Base-by-base conservation (phyloP, 2,329 filamentous ascomycete genomes). In the Trematosphaeria pertusa region DNA sequence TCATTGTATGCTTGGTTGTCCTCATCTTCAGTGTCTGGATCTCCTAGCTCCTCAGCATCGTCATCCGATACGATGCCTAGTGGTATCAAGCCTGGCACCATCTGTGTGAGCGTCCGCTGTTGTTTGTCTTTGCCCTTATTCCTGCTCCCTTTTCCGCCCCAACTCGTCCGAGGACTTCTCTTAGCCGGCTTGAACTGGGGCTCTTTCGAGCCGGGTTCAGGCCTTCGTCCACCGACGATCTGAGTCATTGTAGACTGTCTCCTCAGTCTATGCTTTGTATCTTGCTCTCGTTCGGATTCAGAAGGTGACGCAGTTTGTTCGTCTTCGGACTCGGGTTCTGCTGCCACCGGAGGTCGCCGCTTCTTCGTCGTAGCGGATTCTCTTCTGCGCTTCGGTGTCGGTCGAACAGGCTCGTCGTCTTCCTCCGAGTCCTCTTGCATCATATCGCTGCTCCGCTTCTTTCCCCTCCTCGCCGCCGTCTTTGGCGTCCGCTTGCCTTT, bases 231-330 rank as follows among this genome's bases (percentile, higher is more conserved):
- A 34, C 62, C 54, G 1, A 58, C 54, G 4, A 71, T 28, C 32
- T 71, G 68, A 12, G 68, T 71, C 67, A 70, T 70, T 15, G 68
- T 71, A 20, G 68, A 70, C 26, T 71, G 68, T 40, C 62, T 61
- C 31, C 55, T 58, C 10, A 61, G 32, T 14, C 47, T 58, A n/a
- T 38, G 48, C 7, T 31, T 50, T 10, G 15, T 37, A 1, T 40
- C 35, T 28, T 32, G 21, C 37, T 46, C 43, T 22, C 26, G 12
- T 20, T 49, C 45, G 18, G 22, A 18, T 18, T 49, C 45, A 12
- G 37, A 37, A 0, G 43, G 24, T 18, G 39, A 31, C 17, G 32
- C n/a, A 10, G 35, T 33, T 21, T 33, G 9, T 32, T 50, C 52
- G 6, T 48, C 22, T 20, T 54, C 44, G 5, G 46, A 31, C 10